phyloP scores from a whole-genome alignment of 1,284 basidiomycete species.

The Athelia psychrophila region DNA sequence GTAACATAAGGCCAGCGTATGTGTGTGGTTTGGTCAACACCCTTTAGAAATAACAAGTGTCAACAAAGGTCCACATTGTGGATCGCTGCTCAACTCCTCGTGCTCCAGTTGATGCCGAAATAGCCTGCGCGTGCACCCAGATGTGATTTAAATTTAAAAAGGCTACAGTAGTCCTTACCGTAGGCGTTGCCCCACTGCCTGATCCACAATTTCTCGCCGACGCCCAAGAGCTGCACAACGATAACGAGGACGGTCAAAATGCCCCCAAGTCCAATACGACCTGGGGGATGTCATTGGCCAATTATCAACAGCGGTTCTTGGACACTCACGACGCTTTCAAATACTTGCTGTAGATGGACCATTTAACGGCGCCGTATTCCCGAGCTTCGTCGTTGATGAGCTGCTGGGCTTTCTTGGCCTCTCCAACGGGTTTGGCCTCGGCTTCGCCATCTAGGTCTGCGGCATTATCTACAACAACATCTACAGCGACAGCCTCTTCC shows the following conservation, averaged over 20 bases:
- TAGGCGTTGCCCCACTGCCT: not conserved
- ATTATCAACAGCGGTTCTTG: not conserved
- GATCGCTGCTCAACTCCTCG: too few species aligned
- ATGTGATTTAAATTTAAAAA: too few species aligned
- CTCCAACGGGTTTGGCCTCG: conserved; percentile 24
- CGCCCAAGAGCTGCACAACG: conserved; percentile 35
- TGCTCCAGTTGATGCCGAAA: too few species aligned
- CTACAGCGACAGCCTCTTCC: conserved; percentile 15
- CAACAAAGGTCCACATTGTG: too few species aligned
- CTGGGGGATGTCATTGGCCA: conserved; percentile 27
- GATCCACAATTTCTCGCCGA: not conserved
- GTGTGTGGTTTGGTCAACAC: too few species aligned
- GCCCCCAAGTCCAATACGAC: conserved; percentile 63
- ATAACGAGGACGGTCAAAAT: conserved; percentile 49
- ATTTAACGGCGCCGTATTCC: conserved; percentile 75
- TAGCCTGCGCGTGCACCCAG: too few species aligned
- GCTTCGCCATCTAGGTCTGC: conserved; percentile 16
- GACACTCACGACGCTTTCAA: conserved; percentile 64
- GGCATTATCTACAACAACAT: conserved; percentile 18
- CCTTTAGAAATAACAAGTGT: too few species aligned
- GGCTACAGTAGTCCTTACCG: not conserved
- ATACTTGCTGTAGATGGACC: conserved; percentile 78
- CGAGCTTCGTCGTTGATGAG: conserved; percentile 70
- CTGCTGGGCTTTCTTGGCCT: conserved; percentile 57
- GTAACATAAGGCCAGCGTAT: conserved; percentile 44